Evolutionary conservation across 805 yeast genomes (phyloP), one percentile per base, ranked within the genome.

Genomic region (Kodamaea sagamina): DNA sequence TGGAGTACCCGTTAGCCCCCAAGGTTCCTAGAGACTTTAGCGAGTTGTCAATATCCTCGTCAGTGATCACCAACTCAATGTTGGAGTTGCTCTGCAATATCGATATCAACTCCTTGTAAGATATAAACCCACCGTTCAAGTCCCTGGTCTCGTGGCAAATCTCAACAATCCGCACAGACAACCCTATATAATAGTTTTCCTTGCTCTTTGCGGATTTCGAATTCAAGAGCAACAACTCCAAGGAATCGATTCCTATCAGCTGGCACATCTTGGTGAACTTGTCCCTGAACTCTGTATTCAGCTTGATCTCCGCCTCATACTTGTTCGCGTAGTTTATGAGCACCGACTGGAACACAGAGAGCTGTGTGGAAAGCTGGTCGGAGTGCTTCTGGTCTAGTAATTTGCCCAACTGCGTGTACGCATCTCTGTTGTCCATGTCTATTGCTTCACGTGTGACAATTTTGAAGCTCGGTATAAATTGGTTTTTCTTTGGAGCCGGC

Each of bases 201-300:
- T 15, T 67, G 11, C 56, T 50, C 38, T 55, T 61, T 19, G 34
- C 36, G 41, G 3, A 36, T 12, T 9, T 31, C 21, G 15, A 49
- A n/a, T 57, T 54, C 46, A 49, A 49, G 4, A 62, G 49, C 41
- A 56, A 39, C 36, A 56, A 41, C 42, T 69, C 74, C 22, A 90
- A 60, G 0, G 96, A 93, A 59, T 90, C 97, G 13, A 89, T 82
- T 1, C 97, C 97, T 21, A 89, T 82, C 51, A 82, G 78, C 3
- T 76, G 68, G 55, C 96, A 89, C 68, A 90, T 82, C 46, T 77
- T 75, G 27, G 87, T 80, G 60, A 89, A 88, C 57, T 86, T 83
- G 21, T 75, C 67, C 22, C 95, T 69, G 54, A 89, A 77, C 44
- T 79, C 79, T 0, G 82, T 73, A 57, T 86, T 83, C 36, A 70